phyloP scores from a whole-genome alignment of 2,329 filamentous ascomycete species.

The Dactylellina drechsleri region DNA sequence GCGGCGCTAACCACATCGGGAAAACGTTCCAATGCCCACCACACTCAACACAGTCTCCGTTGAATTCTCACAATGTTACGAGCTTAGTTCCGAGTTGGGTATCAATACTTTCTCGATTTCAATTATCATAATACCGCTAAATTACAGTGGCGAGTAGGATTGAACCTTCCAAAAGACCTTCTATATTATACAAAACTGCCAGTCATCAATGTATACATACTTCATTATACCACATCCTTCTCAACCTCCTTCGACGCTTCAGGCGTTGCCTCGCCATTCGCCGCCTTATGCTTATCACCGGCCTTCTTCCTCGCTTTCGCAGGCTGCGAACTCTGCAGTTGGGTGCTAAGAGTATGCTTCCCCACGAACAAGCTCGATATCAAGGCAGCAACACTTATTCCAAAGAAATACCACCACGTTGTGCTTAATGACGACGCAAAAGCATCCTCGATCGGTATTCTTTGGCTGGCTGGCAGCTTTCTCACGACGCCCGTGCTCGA shows the following conservation, averaged over 20 bases:
- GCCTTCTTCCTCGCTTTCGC: constrained; percentile 47
- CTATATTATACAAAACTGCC: constrained; percentile 5
- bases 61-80: no score
- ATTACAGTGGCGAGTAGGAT: background rate
- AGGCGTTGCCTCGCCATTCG: constrained; percentile 14
- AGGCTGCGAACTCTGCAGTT: constrained; percentile 56
- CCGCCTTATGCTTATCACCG: constrained; percentile 14
- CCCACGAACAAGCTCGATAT: constrained; percentile 48
- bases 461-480: constrained; percentile 65
- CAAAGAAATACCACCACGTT: constrained; percentile 59
- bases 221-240: constrained; percentile 24
- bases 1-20: constrained; percentile 31
- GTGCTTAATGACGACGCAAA: constrained; percentile 57
- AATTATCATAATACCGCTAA: background rate
- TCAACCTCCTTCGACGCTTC: constrained; percentile 23
- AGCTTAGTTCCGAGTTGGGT: no score
- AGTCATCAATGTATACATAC: background rate
- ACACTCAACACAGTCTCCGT: constrained; percentile 12
- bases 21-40: constrained; percentile 17
- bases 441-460: constrained; percentile 57
- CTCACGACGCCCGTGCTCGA: constrained; percentile 71
- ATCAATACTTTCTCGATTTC: background rate
- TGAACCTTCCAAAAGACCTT: background rate
- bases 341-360: constrained; percentile 57
- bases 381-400: constrained; percentile 44